These are phyloP conservation scores for Alternaria sp. DNA, from an alignment of 2,329 filamentous ascomycete species.

Conservation along the genomic window DNA sequence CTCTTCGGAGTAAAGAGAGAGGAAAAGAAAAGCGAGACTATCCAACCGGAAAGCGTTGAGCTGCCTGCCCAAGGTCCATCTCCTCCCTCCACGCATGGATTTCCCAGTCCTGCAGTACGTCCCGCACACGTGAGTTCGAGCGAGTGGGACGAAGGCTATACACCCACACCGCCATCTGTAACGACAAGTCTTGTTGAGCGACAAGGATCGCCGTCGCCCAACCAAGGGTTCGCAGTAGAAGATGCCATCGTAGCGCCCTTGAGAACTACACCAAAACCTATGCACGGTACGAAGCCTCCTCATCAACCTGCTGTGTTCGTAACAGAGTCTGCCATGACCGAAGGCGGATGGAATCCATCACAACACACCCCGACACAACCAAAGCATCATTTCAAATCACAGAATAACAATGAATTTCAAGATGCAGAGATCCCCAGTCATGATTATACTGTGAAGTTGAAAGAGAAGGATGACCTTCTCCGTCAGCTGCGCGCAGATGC, in stretches of 20 bases:
- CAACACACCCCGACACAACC: slow-evolving; percentile 26
- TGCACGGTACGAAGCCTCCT: slow-evolving; percentile 19
- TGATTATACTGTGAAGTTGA: slow-evolving; percentile 34
- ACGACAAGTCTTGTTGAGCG: slow-evolving; percentile 26
- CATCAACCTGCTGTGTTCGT: slow-evolving; percentile 15
- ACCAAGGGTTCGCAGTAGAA: slow-evolving; percentile 32
- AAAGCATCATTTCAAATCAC: not conserved
- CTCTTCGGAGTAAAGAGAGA: slow-evolving; percentile 41
- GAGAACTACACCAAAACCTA: slow-evolving; percentile 28
- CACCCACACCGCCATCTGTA: slow-evolving; percentile 43
- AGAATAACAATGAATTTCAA: not conserved
- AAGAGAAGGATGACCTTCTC: slow-evolving; percentile 40
- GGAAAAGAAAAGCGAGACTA: slow-evolving; percentile 18
- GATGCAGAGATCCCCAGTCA: not conserved
- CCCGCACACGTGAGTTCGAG: slow-evolving; percentile 21
- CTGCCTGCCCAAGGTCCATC: slow-evolving; percentile 37
- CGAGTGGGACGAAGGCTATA: slow-evolving; percentile 33
- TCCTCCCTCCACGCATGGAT: slow-evolving; percentile 37
- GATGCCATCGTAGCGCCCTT: slow-evolving; percentile 29
- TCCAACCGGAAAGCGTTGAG: slow-evolving; percentile 40
- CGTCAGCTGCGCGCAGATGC: slow-evolving; percentile 32
- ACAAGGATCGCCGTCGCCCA: slow-evolving; percentile 24
- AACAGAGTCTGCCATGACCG: slow-evolving; percentile 20
- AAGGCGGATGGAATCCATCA: slow-evolving; percentile 19
- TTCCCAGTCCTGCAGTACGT: slow-evolving; percentile 43